Conservation (phyloP, 148 eudicot genomes). For the Rhododendron griersonianum region DNA sequence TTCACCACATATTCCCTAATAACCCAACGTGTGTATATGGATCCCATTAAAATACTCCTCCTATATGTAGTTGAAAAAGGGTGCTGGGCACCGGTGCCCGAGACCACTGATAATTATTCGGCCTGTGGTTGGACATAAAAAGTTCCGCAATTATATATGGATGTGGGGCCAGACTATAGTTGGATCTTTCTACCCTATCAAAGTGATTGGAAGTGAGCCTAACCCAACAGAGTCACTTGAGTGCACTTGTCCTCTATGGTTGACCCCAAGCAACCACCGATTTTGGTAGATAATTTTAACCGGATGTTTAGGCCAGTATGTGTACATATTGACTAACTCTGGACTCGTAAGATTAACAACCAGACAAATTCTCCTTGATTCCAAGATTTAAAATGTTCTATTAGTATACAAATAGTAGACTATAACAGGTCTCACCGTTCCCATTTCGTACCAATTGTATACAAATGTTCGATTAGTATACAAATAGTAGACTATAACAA, state of each 20-base stretch:
- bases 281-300: not conserved
- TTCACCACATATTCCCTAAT: not conserved
- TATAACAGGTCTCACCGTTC: too few species aligned
- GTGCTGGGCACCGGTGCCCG: not conserved
- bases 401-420: too few species aligned
- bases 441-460: too few species aligned
- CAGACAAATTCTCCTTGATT: too few species aligned
- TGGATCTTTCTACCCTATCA: not conserved
- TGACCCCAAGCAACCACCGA: not conserved
- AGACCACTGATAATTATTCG: too few species aligned
- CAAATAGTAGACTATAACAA: too few species aligned
- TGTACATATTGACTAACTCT: fast-evolving
- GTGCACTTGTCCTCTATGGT: not conserved
- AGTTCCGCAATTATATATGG: not conserved
- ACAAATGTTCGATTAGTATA: too few species aligned
- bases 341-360: too few species aligned
- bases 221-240: not conserved
- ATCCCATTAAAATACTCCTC: too few species aligned
- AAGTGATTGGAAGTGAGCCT: not conserved
- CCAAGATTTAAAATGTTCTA: too few species aligned
- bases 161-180: not conserved
- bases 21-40: not conserved
- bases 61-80: too few species aligned
- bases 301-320: too few species aligned
- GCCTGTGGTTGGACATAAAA: not conserved